Percentiles rank a stretch among this genome's conserved stretches.
Conservation (phyloP, 2,329 filamentous ascomycete genomes). For the Aureobasidium subglaciale region DNA sequence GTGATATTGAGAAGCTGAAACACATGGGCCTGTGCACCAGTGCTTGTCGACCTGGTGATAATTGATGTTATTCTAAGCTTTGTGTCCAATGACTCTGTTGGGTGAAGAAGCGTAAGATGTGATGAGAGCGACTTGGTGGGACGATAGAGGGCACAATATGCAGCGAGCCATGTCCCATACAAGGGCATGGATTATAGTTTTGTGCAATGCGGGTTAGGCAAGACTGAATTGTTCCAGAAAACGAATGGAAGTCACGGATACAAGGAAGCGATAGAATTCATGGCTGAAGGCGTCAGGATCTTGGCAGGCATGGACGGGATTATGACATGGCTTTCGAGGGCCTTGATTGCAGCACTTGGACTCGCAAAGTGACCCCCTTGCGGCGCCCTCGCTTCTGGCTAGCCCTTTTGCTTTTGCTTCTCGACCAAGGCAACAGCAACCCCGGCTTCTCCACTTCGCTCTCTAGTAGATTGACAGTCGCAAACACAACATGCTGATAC, state of each 20-base stretch:
- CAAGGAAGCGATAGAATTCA: conserved; percentile 1
- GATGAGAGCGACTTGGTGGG: neutral
- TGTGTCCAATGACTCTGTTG: neutral
- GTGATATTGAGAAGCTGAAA: neutral
- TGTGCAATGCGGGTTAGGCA: neutral
- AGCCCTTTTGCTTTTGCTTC: neutral
- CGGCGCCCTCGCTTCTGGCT: neutral
- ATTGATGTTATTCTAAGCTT: neutral
- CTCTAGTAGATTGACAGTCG: neutral
- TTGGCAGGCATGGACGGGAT: neutral
- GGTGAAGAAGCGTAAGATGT: neutral
- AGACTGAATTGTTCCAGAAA: conserved; percentile 8
- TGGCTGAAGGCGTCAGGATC: conserved; percentile 1
- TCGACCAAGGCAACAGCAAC: neutral
- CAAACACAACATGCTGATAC: conserved; percentile 12
- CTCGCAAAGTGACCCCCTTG: neutral
- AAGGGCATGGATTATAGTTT: neutral
- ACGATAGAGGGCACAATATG: neutral
- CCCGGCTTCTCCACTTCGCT: neutral
- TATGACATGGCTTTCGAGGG: neutral
- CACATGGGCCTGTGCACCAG: conserved; percentile 8
- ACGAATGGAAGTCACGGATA: conserved; percentile 6
- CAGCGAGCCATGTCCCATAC: neutral
- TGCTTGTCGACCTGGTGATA: conserved; percentile 1
- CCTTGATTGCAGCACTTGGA: neutral